Conservation (phyloP, 768 basidiomycete species). For the Pleurotus tuoliensis region DNA sequence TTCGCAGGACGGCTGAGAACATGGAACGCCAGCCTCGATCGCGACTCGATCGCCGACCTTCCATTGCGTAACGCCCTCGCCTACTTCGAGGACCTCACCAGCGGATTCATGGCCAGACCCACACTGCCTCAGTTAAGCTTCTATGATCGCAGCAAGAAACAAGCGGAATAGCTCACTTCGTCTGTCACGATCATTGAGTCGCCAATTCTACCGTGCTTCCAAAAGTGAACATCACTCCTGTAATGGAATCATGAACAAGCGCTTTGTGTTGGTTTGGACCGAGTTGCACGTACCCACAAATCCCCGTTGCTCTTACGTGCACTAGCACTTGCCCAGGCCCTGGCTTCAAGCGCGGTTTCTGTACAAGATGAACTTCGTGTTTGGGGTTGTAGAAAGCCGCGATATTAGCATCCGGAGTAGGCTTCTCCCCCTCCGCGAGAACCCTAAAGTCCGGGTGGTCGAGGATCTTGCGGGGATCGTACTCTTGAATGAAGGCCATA, state of each 20-base stretch:
- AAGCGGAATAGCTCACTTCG: slow-evolving; percentile 35
- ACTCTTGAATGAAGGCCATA: slow-evolving; percentile 39
- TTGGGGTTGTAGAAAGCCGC: slow-evolving; percentile 63
- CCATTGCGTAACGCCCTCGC: slow-evolving; percentile 65
- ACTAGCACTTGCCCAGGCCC: slow-evolving; percentile 64
- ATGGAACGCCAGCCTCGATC: slow-evolving; percentile 68
- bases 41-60: slow-evolving; percentile 65
- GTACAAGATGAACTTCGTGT: slow-evolving; percentile 64
- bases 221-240: slow-evolving; percentile 73
- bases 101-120: slow-evolving; percentile 72
- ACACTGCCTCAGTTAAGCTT: slow-evolving; percentile 33
- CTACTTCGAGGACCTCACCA: slow-evolving; percentile 60
- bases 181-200: slow-evolving; percentile 70
- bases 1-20: slow-evolving; percentile 57
- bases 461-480: slow-evolving; percentile 53
- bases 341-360: slow-evolving; percentile 57
- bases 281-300: slow-evolving; percentile 50
- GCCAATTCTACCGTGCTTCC: slow-evolving; percentile 66
- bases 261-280: background rate
- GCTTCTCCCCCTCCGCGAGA: slow-evolving; percentile 45
- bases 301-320: slow-evolving; percentile 65
- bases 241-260: background rate
- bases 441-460: slow-evolving; percentile 54
- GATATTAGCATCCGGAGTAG: slow-evolving; percentile 37
- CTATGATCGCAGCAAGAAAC: background rate